Conservation (phyloP, 176 grass and related monocot species). For the Aegilops umbellulata region DNA sequence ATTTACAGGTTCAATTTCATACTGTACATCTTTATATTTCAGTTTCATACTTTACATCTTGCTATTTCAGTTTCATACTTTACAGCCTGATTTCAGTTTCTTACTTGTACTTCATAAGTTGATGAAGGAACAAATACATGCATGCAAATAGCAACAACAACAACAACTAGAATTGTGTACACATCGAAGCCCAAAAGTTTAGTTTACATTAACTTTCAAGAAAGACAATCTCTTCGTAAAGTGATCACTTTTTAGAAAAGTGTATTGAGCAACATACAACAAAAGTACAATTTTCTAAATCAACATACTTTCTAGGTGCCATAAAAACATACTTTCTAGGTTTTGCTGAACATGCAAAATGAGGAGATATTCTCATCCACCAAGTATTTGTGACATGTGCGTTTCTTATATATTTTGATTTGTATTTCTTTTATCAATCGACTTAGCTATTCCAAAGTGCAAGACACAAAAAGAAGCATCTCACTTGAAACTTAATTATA, state of each 20-base stretch:
- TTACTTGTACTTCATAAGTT: not conserved
- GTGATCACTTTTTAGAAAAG: not conserved
- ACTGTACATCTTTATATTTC: not conserved
- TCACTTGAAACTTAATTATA: not conserved
- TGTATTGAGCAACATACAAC: not conserved
- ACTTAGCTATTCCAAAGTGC: too few relatives aligned
- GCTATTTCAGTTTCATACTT: not conserved
- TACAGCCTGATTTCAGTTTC: not conserved
- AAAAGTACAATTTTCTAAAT: not conserved
- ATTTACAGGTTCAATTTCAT: not conserved
- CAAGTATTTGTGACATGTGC: too few relatives aligned
- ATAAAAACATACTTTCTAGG: too few relatives aligned
- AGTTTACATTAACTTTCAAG: not conserved
- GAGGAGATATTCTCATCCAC: too few relatives aligned
- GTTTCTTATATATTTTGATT: too few relatives aligned
- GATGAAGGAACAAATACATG: too few relatives aligned
- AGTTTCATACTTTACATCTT: not conserved
- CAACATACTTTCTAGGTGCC: too few relatives aligned
- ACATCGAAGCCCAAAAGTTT: not conserved
- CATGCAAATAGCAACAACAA: too few relatives aligned
- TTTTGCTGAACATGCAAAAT: too few relatives aligned
- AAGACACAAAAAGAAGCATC: too few relatives aligned
- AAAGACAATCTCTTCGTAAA: not conserved
- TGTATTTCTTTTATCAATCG: too few relatives aligned
- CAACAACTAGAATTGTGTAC: not conserved